Percentiles rank a stretch among this genome's conserved stretches.
phyloP scores from a whole-genome alignment of 495 filamentous ascomycete species.

The Penicillium verhagenii region DNA sequence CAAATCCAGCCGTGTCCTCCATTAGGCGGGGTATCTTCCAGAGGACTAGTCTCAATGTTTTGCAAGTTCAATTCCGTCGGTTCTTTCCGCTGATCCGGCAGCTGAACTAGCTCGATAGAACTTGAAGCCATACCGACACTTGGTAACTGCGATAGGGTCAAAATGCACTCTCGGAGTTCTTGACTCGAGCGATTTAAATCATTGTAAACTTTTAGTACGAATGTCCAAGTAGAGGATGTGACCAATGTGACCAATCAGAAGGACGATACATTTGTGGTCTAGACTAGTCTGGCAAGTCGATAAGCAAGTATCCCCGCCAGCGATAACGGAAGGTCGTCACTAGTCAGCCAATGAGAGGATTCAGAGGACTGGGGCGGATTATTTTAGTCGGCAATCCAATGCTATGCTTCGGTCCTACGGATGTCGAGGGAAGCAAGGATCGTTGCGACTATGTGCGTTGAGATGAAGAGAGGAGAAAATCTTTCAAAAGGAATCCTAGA shows the following conservation, averaged over 20 bases:
- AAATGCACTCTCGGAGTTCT: too few species aligned
- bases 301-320: too few species aligned
- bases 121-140: neutral
- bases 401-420: constrained; percentile 13
- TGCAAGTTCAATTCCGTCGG: too few species aligned
- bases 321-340: too few species aligned
- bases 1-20: constrained; percentile 50
- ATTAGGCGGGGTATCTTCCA: constrained; percentile 14
- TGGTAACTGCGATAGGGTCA: neutral
- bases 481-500: neutral
- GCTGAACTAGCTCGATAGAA: neutral
- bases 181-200: too few species aligned
- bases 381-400: constrained; percentile 18
- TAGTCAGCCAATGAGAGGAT: too few species aligned
- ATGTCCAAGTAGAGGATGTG: too few species aligned
- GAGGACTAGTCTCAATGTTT: neutral
- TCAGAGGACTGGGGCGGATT: constrained; percentile 4
- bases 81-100: neutral
- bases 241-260: neutral
- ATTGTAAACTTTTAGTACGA: too few species aligned
- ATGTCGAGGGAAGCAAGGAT: constrained; percentile 7
- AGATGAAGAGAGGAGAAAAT: neutral
- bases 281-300: neutral
- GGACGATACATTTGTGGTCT: neutral
- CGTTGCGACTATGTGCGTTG: neutral